Evolutionary conservation across 2,329 filamentous ascomycete genomes (phyloP), one percentile per base, ranked within the genome.

Genomic region (Aspergillus unguis): DNA sequence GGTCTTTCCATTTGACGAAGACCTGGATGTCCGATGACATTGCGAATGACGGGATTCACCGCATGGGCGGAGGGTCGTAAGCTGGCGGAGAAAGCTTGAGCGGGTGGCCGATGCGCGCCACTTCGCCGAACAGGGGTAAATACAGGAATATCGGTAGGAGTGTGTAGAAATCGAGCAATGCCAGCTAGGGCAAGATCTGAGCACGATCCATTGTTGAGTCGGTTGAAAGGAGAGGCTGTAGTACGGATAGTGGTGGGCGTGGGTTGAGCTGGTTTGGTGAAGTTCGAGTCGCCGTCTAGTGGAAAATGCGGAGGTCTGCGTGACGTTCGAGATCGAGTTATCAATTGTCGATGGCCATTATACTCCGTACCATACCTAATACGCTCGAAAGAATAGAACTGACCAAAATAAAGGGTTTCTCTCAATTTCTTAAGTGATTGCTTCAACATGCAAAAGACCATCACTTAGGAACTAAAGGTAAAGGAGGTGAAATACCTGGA

Each of bases 1-100:
- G 86, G 69, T 95, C 89, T 71, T 90, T 87, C 88, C 92, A 99
- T 76, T 87, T 86, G 72, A 99, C 90, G 71, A 92, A 96, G 73
- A 96, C 92, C 72, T 92, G 88, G 70, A 99, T 90, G 77, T 95
- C 92, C 74, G 80, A 83, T 69, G 76, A 75, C 71, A 78, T 77
- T 57, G 68, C 69, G 68, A 66, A 57, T 44, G 59, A 57, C 56
- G 61, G 57, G 53, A 47, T 57, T 66, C 60, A 70, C 67, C 65
- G 65, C 70, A 62, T 64, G 63, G 62, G 58, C 57, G 53, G 54
- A 60, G 53, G 55, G 53, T 33, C 48, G 52, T 50, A 53, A 52
- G 58, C 44, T 54, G 49, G 44, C 43, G 58, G 52, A 57, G 50
- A 40, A 51, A 56, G 50, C 50, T 57, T 49, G 58, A 53, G 54